Evolutionary conservation across 441 rosid species (phyloP).

Genomic region (Erysimum cheiri): DNA sequence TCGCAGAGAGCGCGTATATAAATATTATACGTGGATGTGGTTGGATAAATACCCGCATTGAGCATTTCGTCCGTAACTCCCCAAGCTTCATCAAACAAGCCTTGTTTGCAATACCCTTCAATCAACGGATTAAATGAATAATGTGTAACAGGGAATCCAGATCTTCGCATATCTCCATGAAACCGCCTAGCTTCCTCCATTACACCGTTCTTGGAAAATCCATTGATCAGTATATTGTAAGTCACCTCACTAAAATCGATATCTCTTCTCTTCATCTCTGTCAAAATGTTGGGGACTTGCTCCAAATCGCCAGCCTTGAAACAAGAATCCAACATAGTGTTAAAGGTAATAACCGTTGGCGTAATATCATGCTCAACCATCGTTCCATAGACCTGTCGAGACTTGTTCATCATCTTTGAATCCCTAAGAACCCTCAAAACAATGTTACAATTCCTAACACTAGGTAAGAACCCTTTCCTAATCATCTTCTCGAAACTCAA

Average conservation of each 20-base stretch:
- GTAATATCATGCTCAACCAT: conserved; percentile 61
- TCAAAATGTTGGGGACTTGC: conserved; percentile 52
- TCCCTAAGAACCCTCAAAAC: conserved; percentile 68
- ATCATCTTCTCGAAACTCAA: conserved; percentile 64
- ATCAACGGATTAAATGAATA: conserved; percentile 68
- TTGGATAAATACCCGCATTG: conserved; percentile 51
- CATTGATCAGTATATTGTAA: conserved; percentile 65
- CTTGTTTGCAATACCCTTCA: conserved; percentile 58
- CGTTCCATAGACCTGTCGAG: conserved; percentile 51
- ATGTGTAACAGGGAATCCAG: conserved; percentile 58
- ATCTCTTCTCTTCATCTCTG: conserved; percentile 54
- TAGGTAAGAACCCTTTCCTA: conserved; percentile 57
- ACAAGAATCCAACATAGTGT: conserved; percentile 62
- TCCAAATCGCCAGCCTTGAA: conserved; percentile 62
- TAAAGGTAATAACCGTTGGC: conserved; percentile 61
- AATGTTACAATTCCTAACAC: conserved; percentile 66
- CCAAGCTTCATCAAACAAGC: conserved; percentile 59
- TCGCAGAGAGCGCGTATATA: conserved; percentile 58
- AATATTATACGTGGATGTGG: conserved; percentile 54
- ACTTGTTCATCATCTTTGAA: conserved; percentile 42
- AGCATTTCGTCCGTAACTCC: conserved; percentile 59
- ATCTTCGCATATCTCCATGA: conserved; percentile 56
- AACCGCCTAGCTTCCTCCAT: conserved; percentile 57
- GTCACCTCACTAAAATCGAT: conserved; percentile 55
- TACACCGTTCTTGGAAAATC: conserved; percentile 60